These are phyloP conservation scores for Penicillium crystallinum DNA, from an alignment of 495 filamentous ascomycete genomes.

Conservation along the genomic window DNA sequence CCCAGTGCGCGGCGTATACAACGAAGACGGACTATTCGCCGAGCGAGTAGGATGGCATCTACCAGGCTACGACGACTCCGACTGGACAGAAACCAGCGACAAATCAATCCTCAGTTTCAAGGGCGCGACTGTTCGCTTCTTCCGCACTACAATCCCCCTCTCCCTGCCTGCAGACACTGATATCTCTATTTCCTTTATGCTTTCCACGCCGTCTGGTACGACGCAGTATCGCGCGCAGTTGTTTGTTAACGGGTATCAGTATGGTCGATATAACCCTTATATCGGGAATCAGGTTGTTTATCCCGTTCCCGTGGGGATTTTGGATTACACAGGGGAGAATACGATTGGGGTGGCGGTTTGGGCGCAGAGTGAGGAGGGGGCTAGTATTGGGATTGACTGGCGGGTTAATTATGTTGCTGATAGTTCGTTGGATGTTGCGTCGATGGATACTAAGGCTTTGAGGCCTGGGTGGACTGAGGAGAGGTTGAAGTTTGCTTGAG, in stretches of 20 bases:
- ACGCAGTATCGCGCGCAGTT: constrained; percentile 34
- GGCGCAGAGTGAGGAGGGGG: constrained; percentile 42
- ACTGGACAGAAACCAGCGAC: constrained; percentile 30
- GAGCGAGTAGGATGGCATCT: constrained; percentile 65
- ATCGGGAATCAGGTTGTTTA: constrained; percentile 49
- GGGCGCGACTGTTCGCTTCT: constrained; percentile 49
- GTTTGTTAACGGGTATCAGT: constrained; percentile 49
- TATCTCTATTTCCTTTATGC: constrained; percentile 43
- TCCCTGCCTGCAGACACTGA: constrained; percentile 37
- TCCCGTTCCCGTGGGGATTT: constrained; percentile 44
- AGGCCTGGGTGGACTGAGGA: constrained; percentile 37
- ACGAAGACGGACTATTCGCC: constrained; percentile 65
- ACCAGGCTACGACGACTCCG: constrained; percentile 48
- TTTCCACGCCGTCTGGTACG: constrained; percentile 20
- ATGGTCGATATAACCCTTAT: constrained; percentile 45
- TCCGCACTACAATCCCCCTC: constrained; percentile 52
- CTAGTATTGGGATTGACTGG: constrained; percentile 33
- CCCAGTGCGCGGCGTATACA: constrained; percentile 60
- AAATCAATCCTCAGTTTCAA: constrained; percentile 44
- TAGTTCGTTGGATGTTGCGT: constrained; percentile 39
- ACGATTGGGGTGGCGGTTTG: constrained; percentile 44
- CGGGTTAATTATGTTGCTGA: constrained; percentile 34
- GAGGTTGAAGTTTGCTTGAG: constrained; percentile 27
- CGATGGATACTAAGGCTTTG: constrained; percentile 32
- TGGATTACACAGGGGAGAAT: constrained; percentile 44